Conservation (phyloP, 1,284 basidiomycete species). For the Fomitiporia mediterranea region DNA sequence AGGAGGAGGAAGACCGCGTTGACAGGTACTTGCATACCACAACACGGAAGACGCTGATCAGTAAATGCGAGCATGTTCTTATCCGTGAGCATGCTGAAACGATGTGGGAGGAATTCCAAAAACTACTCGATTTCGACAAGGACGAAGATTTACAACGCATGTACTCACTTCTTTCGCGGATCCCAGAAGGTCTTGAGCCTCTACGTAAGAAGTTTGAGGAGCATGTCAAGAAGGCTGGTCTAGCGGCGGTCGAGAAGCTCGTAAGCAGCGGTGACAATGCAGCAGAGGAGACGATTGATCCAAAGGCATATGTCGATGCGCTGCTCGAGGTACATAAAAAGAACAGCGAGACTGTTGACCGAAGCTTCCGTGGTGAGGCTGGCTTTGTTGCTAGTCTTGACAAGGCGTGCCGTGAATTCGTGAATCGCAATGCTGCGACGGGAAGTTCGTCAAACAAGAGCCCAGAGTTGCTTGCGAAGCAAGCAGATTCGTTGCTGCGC, state of each 20-base stretch:
- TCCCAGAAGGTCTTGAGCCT: conserved; percentile 88
- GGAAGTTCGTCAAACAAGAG: conserved; percentile 82
- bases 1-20: conserved; percentile 94
- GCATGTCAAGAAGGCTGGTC: conserved; percentile 89
- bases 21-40: conserved; percentile 90
- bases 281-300: conserved; percentile 65
- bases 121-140: conserved; percentile 88
- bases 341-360: conserved; percentile 86
- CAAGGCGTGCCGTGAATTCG: conserved; percentile 94
- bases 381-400: conserved; percentile 95
- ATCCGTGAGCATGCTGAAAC: conserved; percentile 84
- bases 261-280: conserved; percentile 41
- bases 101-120: conserved; percentile 96
- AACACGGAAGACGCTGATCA: conserved; percentile 83
- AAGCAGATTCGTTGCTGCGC: conserved; percentile 85
- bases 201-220: conserved; percentile 90
- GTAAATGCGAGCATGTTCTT: conserved; percentile 89
- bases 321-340: conserved; percentile 89
- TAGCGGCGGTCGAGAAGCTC: conserved; percentile 81
- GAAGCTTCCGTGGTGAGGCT: conserved; percentile 91
- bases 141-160: conserved; percentile 92
- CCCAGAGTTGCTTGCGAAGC: conserved; percentile 92
- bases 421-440: conserved; percentile 92
- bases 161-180: conserved; percentile 90
- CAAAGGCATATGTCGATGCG: conserved; percentile 93